phyloP scores from a whole-genome alignment of 148 eudicot genomes.

The Chenopodium quinoa region DNA sequence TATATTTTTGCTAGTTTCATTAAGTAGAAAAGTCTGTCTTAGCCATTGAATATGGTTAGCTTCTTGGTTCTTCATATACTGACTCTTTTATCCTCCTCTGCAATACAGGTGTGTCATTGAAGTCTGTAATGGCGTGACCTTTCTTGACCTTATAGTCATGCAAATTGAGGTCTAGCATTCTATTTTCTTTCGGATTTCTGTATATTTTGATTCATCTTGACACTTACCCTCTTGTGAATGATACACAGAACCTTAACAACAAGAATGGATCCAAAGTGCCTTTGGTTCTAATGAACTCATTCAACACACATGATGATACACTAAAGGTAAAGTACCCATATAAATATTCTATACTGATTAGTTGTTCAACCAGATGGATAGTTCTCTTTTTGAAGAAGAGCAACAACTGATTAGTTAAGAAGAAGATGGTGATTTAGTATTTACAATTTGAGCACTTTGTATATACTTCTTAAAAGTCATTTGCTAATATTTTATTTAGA shows the following conservation, averaged over 20 bases:
- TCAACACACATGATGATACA: conserved; percentile 98
- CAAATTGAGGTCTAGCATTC: conserved; percentile 77
- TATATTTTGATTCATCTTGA: conserved; percentile 10
- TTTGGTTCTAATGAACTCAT: conserved; percentile 91
- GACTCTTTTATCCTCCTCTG: neutral
- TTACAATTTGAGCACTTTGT: too few relatives aligned
- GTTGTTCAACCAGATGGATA: too few relatives aligned
- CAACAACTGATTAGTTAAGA: too few relatives aligned
- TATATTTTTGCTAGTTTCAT: too few relatives aligned
- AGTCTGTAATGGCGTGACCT: conserved; percentile 90
- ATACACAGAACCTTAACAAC: conserved; percentile 59
- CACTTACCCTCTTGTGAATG: conserved; percentile 15
- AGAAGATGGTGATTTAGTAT: too few relatives aligned
- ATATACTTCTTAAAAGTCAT: too few relatives aligned
- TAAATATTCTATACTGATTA: neutral
- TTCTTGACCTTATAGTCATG: conserved; percentile 80
- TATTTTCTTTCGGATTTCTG: neutral
- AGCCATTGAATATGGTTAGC: neutral
- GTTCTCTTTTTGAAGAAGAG: too few relatives aligned
- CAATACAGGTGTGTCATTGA: conserved; percentile 81
- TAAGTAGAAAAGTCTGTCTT: neutral
- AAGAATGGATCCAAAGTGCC: conserved; percentile 31
- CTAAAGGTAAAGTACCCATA: conserved; percentile 49
- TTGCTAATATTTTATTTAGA: too few relatives aligned
- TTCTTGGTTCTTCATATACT: neutral